These are phyloP conservation scores for Eustoma russellianum DNA, from an alignment of 257 asterid species.

Conservation along the genomic window DNA sequence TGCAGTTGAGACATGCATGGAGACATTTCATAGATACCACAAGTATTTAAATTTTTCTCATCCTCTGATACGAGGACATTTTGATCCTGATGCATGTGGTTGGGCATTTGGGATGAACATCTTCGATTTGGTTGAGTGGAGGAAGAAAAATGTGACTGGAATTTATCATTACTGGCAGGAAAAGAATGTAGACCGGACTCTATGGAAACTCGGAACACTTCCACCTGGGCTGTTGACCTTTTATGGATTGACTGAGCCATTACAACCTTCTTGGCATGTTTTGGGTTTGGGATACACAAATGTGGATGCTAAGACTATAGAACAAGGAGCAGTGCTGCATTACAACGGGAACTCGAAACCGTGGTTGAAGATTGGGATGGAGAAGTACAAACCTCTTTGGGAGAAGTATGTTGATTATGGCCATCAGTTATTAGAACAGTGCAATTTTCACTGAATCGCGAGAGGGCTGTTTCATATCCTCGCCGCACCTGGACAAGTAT, in stretches of 20 bases:
- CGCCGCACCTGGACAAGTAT: background rate
- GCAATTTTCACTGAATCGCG: slow-evolving; percentile 25
- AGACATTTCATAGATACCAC: slow-evolving; percentile 40
- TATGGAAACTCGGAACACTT: slow-evolving; percentile 45
- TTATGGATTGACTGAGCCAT: slow-evolving; percentile 39
- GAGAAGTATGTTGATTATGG: slow-evolving; percentile 31
- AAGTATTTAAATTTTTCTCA: slow-evolving; percentile 37
- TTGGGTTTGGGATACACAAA: slow-evolving; percentile 42
- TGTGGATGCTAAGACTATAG: slow-evolving; percentile 30
- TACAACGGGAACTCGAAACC: slow-evolving; percentile 41
- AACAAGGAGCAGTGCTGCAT: slow-evolving; percentile 40
- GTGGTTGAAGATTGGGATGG: slow-evolving; percentile 43
- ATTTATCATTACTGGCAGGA: slow-evolving; percentile 49
- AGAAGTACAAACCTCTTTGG: slow-evolving; percentile 40
- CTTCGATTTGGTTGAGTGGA: slow-evolving; percentile 40
- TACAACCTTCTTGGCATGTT: slow-evolving; percentile 37
- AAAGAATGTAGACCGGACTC: slow-evolving; percentile 29
- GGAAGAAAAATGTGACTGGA: slow-evolving; percentile 37
- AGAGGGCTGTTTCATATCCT: background rate
- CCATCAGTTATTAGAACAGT: slow-evolving; percentile 27
- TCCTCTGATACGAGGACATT: slow-evolving; percentile 31
- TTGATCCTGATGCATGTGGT: slow-evolving; percentile 54
- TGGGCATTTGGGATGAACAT: slow-evolving; percentile 50
- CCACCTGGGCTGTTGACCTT: slow-evolving; percentile 43
- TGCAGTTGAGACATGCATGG: slow-evolving; percentile 47